A percentile compares a stretch with the other conserved stretches of the same genome.
phyloP scores from a whole-genome alignment of 108 stramenopile species.

The Cyclotella choctawhatcheeana region DNA sequence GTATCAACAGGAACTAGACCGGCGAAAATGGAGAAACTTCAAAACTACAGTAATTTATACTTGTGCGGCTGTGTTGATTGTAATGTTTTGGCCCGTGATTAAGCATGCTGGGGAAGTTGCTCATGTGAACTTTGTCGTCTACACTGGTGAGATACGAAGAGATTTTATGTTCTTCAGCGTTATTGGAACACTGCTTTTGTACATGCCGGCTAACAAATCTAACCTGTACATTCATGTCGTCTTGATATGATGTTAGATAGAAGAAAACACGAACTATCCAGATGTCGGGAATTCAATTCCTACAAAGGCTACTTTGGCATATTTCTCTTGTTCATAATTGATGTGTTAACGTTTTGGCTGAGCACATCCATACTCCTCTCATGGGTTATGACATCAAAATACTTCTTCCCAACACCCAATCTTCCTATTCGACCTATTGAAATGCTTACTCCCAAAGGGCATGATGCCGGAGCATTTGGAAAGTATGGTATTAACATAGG shows the following conservation, averaged over 20 bases:
- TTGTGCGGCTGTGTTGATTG: conserved; percentile 56
- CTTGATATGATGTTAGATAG: conserved; percentile 45
- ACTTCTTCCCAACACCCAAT: conserved; percentile 80
- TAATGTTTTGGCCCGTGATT: conserved; percentile 77
- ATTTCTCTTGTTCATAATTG: conserved; percentile 67
- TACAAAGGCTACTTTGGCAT: conserved; percentile 64
- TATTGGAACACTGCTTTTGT: too few species aligned
- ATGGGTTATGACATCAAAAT: conserved; percentile 74
- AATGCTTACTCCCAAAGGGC: conserved; percentile 66
- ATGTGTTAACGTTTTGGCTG: conserved; percentile 77
- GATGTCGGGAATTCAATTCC: conserved; percentile 69
- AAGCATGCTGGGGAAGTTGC: conserved; percentile 64
- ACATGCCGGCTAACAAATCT: neutral
- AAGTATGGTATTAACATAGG: conserved; percentile 84
- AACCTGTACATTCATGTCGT: neutral
- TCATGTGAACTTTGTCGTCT: conserved; percentile 82
- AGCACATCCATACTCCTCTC: conserved; percentile 71
- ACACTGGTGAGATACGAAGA: conserved; percentile 49
- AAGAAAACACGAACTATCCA: conserved; percentile 64
- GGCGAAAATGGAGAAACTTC: conserved; percentile 57
- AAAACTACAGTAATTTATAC: conserved; percentile 56
- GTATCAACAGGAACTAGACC: conserved; percentile 54
- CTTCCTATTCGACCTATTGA: conserved; percentile 76
- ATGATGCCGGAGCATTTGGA: conserved; percentile 53
- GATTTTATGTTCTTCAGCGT: neutral